Conservation (phyloP, 352 stramenopile species). For the Pythium periplocum region DNA sequence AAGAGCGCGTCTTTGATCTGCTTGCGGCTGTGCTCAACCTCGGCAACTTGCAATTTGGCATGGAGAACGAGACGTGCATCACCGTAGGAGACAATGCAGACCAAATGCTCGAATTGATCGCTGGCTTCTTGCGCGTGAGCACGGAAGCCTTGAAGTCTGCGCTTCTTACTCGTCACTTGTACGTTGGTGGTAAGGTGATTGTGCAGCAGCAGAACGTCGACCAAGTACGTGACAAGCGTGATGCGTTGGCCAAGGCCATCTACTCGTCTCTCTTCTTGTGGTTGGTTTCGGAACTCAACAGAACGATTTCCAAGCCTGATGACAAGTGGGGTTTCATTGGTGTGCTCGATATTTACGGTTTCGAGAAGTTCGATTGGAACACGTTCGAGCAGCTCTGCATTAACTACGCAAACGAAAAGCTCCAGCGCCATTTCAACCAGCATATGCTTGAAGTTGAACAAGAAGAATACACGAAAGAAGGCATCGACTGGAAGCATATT, state of each 20-base stretch:
- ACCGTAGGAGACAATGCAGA: slow-evolving; percentile 39
- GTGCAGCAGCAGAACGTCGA: slow-evolving; percentile 86
- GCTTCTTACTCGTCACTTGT: slow-evolving; percentile 78
- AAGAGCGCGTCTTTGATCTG: slow-evolving; percentile 84
- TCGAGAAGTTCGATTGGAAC: slow-evolving; percentile 95
- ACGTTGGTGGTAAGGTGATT: slow-evolving; percentile 87
- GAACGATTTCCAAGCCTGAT: slow-evolving; percentile 76
- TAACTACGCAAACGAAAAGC: slow-evolving; percentile 95
- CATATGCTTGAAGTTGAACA: slow-evolving; percentile 97
- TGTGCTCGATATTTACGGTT: slow-evolving; percentile 97
- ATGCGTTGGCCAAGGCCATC: slow-evolving; percentile 89
- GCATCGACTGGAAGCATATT: slow-evolving; percentile 91
- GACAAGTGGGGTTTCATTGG: slow-evolving; percentile 92
- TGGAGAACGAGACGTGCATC: slow-evolving; percentile 79
- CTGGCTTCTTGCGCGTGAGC: slow-evolving; percentile 70
- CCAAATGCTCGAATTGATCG: slow-evolving; percentile 54
- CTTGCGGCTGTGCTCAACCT: slow-evolving; percentile 83
- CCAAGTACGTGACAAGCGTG: slow-evolving; percentile 84
- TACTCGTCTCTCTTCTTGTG: slow-evolving; percentile 91
- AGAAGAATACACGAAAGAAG: slow-evolving; percentile 96
- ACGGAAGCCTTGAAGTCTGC: slow-evolving; percentile 67
- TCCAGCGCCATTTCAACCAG: slow-evolving; percentile 93
- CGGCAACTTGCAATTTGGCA: slow-evolving; percentile 82
- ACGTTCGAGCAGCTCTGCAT: slow-evolving; percentile 97
- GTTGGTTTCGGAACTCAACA: slow-evolving; percentile 89